These are phyloP conservation scores for Quercus suber DNA, from an alignment of 306 rosid genomes.

Conservation along the genomic window DNA sequence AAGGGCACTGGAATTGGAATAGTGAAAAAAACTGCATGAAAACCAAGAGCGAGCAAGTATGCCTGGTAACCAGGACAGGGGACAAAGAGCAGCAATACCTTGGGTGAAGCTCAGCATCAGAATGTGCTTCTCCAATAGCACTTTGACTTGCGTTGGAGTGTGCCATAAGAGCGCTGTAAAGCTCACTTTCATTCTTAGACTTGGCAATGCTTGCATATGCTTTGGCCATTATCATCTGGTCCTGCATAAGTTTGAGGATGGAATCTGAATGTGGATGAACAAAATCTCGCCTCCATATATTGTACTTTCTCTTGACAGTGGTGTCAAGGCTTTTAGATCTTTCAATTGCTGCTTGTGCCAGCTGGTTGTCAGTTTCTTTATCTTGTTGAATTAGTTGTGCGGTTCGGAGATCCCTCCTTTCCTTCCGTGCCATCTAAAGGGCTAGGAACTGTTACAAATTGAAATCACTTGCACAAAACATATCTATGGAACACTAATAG, in stretches of 20 bases:
- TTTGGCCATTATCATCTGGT: slow-evolving; percentile 94
- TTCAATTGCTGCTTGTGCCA: slow-evolving; percentile 71
- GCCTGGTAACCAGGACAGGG: slow-evolving; percentile 21
- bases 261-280: slow-evolving; percentile 88
- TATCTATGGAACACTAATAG: slow-evolving; percentile 11
- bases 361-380: slow-evolving; percentile 59
- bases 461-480: slow-evolving; percentile 14
- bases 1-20: slow-evolving; percentile 60
- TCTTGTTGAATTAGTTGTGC: slow-evolving; percentile 56
- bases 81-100: slow-evolving; percentile 51
- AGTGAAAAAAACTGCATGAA: slow-evolving; percentile 33
- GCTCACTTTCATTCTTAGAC: slow-evolving; percentile 60
- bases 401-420: slow-evolving; percentile 74
- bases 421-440: slow-evolving; percentile 67
- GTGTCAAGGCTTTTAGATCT: slow-evolving; percentile 60
- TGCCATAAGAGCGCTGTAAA: slow-evolving; percentile 56
- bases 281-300: slow-evolving; percentile 93
- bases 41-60: slow-evolving; percentile 20
- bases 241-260: slow-evolving; percentile 88
- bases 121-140: slow-evolving; percentile 77
- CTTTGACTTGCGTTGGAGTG: slow-evolving; percentile 61
- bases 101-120: slow-evolving; percentile 81
- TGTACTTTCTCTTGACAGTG: slow-evolving; percentile 67
- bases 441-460: slow-evolving; percentile 22
- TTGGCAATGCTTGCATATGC: slow-evolving; percentile 82